These are phyloP conservation scores for Polygonum maritimum DNA, from an alignment of 148 eudicot species.

Conservation along the genomic window DNA sequence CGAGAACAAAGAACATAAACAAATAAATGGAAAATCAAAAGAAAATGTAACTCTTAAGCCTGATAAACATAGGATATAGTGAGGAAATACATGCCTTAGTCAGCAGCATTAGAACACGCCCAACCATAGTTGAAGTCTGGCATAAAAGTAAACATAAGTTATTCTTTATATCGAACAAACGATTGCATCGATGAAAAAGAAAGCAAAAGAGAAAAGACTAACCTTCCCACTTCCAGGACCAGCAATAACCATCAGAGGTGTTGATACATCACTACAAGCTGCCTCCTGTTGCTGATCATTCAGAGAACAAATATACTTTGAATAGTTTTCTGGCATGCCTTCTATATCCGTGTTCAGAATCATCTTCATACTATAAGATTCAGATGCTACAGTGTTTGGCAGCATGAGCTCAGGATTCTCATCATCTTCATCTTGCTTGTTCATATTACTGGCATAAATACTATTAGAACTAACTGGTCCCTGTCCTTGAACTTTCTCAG, in stretches of 20 bases:
- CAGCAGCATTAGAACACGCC: slow-evolving; percentile 78
- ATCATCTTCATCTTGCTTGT: slow-evolving; percentile 6
- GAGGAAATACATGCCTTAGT: slow-evolving; percentile 41
- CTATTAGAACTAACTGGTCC: slow-evolving; percentile 2
- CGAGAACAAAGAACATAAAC: not conserved
- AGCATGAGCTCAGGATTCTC: slow-evolving; percentile 19
- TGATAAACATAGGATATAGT: not conserved
- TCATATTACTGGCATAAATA: not conserved
- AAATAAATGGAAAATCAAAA: slow-evolving; percentile 10
- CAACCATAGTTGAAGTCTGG: slow-evolving; percentile 98
- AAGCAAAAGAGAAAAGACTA: slow-evolving; percentile 8
- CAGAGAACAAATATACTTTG: slow-evolving; percentile 54
- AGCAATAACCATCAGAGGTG: slow-evolving; percentile 85
- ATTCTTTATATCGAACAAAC: not conserved
- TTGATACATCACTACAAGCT: slow-evolving; percentile 69
- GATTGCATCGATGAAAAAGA: not conserved
- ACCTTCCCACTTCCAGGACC: slow-evolving; percentile 99
- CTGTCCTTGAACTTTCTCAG: slow-evolving; percentile 13
- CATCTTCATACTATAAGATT: not conserved
- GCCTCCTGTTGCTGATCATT: slow-evolving; percentile 79
- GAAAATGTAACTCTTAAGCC: not conserved
- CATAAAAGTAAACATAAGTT: not conserved
- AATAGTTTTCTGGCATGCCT: slow-evolving; percentile 54
- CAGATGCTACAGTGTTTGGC: slow-evolving; percentile 19
- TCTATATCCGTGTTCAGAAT: slow-evolving; percentile 14